Evolutionary conservation across 176 grass and related monocot species (phyloP), one percentile per base, ranked within the genome.

Genomic region (Aegilops sharonensis): DNA sequence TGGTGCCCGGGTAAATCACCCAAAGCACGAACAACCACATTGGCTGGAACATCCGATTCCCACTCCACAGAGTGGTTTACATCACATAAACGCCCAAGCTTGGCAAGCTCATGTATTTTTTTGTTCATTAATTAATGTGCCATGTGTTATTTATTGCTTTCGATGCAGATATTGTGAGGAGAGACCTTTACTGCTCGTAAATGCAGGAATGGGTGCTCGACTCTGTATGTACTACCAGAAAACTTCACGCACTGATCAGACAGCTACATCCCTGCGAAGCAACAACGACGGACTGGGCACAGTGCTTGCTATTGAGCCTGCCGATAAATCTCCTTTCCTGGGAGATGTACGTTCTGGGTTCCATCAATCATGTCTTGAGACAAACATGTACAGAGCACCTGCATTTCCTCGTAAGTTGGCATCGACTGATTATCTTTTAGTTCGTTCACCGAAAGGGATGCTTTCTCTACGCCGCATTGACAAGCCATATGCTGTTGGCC

Each of bases 191-290:
- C 81, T 98, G 79, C 86, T 95, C 25, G 85, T 86, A 59, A 98
- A 98, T 92, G 78, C 88, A 83, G 96, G 96, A 91, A 98, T 98
- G 96, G 96, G 91, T 39, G 90, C 93, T 31, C 89, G 96, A 82
- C 90, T 98, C 40, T 98, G 93, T 86, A 94, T 93, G 60, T 98
- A 98, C 87, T 98, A 98, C 86, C 93, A 94, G 81, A 98, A 95
- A 89, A 91, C 76, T 63, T 85, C 91, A 82, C 86, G 88, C 8
- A 24, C 88, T 74, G 96, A 98, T 47, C 91, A 87, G 81, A 80
- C 93, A 81, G 91, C 84, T 80, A 27, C 81, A 77, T 92, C 88
- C 54, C 79, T 98, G 68, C 76, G 89, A 90, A 94, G 68, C 91
- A 89, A 59, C 15, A 78, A 71, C 72, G 85, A 87, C 89, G 90